These are phyloP conservation scores for Cryptococcus floricola DNA, from an alignment of 1,284 basidiomycete genomes.

Conservation along the genomic window DNA sequence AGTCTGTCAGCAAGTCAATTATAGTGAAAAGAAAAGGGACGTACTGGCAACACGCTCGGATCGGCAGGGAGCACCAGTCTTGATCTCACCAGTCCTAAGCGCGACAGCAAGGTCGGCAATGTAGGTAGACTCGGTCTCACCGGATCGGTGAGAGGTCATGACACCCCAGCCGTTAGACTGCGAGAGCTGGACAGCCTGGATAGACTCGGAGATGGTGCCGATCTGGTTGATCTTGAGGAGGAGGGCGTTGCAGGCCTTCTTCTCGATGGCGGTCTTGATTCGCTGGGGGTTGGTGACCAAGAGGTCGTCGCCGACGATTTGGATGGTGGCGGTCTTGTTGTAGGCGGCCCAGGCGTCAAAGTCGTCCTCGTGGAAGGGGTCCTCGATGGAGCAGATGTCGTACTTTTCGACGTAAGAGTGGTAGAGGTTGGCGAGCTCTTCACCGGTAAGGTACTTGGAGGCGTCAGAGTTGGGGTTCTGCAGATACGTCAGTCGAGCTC, in stretches of 20 bases:
- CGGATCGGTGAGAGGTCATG: slow-evolving; percentile 99
- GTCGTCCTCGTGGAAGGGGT: slow-evolving; percentile 99
- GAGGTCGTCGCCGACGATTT: slow-evolving; percentile 96
- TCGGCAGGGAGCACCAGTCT: slow-evolving; percentile 94
- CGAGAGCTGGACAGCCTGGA: slow-evolving; percentile 75
- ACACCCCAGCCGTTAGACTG: slow-evolving; percentile 98
- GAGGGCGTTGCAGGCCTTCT: slow-evolving; percentile 99
- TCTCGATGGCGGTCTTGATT: slow-evolving; percentile 98
- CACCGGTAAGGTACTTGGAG: slow-evolving; percentile 90
- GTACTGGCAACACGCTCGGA: slow-evolving; percentile 86
- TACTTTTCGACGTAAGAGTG: slow-evolving; percentile 81
- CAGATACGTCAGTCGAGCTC: slow-evolving; percentile 22
- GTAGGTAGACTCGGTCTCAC: slow-evolving; percentile 93
- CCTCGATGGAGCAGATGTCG: slow-evolving; percentile 95
- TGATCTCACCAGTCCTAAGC: slow-evolving; percentile 82
- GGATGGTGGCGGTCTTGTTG: slow-evolving; percentile 56
- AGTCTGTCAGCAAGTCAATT: slow-evolving; percentile 11
- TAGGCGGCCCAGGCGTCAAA: slow-evolving; percentile 98
- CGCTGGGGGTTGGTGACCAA: slow-evolving; percentile 97
- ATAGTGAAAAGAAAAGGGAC: slow-evolving; percentile 2
- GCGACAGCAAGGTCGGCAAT: slow-evolving; percentile 96
- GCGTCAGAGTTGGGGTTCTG: slow-evolving; percentile 99
- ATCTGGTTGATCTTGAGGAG: slow-evolving; percentile 99
- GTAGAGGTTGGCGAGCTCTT: slow-evolving; percentile 92
- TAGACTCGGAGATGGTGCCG: slow-evolving; percentile 98